Evolutionary conservation across 2,329 filamentous ascomycete genomes (phyloP), one percentile per base, ranked within the genome.

Genomic region (Biscogniauxia sp.): DNA sequence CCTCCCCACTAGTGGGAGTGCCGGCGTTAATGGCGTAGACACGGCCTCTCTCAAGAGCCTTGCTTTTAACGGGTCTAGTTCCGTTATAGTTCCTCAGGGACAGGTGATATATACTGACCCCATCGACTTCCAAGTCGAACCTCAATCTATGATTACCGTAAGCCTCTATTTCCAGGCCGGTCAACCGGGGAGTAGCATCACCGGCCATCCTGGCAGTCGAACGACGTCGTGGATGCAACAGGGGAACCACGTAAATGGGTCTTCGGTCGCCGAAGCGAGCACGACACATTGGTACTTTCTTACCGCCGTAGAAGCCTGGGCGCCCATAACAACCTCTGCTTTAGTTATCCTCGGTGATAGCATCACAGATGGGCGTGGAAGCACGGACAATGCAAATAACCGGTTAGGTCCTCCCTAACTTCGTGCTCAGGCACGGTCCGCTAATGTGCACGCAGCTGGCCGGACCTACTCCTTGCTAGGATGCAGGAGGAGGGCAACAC

Each of bases 291-390:
- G 79, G 79, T 89, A 87, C 71, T 89, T 88, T 60, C 70, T 88
- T 54, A 84, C 79, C 53, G 82, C 80, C 0, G 75, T 89, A 13
- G 87, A 89, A 70, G 86, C 80, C 1, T 83, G 79, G 77, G 76
- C 77, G 0, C 79, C 82, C 0, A 72, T 64, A 2, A 61, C 77
- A 25, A 69, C 77, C 9, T 70, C 79, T 58, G 77, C 80, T 3
- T 75, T 88, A 49, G 74, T 82, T 13, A 79, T 89, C 52, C 75
- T 92, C 51, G 82, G 85, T 1, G 83, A 92, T 65, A 88, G 84
- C 66, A 88, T 90, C 68, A 89, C 87, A 0, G 88, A 90, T 65
- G 88, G 88, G 1, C 79, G 86, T 23, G 85, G 85, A n/a, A 87
- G 84, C 68, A 81, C 79, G 15, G 83, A 83, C 17, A 81, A 89